Evolutionary conservation across 306 rosid species (phyloP).

Genomic region (Corylus americana): DNA sequence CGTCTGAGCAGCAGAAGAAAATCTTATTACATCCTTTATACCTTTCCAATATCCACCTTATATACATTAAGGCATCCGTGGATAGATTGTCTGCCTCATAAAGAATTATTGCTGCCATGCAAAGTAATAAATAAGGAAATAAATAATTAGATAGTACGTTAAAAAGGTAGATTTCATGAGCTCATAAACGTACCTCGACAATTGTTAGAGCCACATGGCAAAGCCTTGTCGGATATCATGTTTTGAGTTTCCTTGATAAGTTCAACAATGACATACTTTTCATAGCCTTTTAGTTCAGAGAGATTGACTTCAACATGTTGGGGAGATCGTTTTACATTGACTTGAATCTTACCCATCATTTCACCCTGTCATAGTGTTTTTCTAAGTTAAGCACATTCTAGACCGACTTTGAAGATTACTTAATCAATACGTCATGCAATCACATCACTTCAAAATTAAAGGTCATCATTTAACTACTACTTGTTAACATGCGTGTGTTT

Average conservation of each 20-base stretch:
- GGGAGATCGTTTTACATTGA: constrained; percentile 53
- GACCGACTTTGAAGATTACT: too few species aligned
- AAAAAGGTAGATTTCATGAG: neutral
- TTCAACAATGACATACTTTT: constrained; percentile 68
- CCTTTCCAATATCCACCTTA: constrained; percentile 77
- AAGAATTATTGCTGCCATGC: constrained; percentile 55
- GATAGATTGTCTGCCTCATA: constrained; percentile 75
- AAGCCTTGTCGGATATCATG: constrained; percentile 19
- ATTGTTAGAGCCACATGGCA: constrained; percentile 45
- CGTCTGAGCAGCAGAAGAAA: constrained; percentile 86
- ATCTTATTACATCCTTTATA: constrained; percentile 65
- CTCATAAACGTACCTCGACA: constrained; percentile 54
- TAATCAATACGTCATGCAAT: neutral
- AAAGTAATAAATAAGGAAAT: neutral
- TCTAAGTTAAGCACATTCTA: neutral
- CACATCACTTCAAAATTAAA: neutral
- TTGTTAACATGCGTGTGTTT: too few species aligned
- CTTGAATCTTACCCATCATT: constrained; percentile 52
- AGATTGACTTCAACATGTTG: constrained; percentile 75
- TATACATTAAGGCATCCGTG: constrained; percentile 57
- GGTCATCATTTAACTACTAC: neutral
- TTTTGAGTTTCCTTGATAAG: constrained; percentile 61
- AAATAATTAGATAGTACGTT: too few species aligned
- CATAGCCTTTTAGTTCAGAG: constrained; percentile 71
- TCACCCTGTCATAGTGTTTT: constrained; percentile 48